These are phyloP conservation scores for Cadophora malorum DNA, from an alignment of 2,329 filamentous ascomycete species.

Conservation along the genomic window DNA sequence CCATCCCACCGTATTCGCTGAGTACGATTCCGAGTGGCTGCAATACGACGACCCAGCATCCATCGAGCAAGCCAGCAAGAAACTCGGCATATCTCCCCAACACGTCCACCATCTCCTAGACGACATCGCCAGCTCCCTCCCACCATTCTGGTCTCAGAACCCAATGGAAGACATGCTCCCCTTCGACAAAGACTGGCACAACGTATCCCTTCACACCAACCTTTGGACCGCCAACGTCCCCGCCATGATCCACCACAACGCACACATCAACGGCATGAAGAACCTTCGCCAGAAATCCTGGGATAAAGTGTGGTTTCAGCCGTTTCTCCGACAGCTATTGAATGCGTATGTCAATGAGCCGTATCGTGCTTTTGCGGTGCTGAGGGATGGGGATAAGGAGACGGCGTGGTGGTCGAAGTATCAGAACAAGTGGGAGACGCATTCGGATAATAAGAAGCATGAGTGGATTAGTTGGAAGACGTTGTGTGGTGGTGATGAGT, in stretches of 20 bases:
- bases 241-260: slow-evolving; percentile 21
- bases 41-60: slow-evolving; percentile 30
- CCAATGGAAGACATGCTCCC: neutral
- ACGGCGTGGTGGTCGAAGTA: slow-evolving; percentile 13
- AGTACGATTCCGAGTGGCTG: slow-evolving; percentile 32
- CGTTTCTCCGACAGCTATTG: neutral
- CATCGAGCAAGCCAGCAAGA: slow-evolving; percentile 26
- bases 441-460: neutral
- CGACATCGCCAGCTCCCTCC: slow-evolving; percentile 20
- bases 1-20: slow-evolving; percentile 33
- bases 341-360: slow-evolving; percentile 10
- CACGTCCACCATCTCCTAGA: slow-evolving; percentile 31
- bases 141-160: slow-evolving; percentile 10
- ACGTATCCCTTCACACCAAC: neutral
- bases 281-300: neutral
- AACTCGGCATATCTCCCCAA: slow-evolving; percentile 18
- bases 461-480: slow-evolving; percentile 1
- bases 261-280: slow-evolving; percentile 1
- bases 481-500: slow-evolving; percentile 6
- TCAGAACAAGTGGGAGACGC: slow-evolving; percentile 6
- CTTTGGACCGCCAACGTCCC: neutral
- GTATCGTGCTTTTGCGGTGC: slow-evolving; percentile 6
- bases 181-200: neutral
- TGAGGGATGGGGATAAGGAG: slow-evolving; percentile 1
- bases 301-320: slow-evolving; percentile 7